phyloP scores from a whole-genome alignment of 345 rosid genomes.

The Lepidium sativum region DNA sequence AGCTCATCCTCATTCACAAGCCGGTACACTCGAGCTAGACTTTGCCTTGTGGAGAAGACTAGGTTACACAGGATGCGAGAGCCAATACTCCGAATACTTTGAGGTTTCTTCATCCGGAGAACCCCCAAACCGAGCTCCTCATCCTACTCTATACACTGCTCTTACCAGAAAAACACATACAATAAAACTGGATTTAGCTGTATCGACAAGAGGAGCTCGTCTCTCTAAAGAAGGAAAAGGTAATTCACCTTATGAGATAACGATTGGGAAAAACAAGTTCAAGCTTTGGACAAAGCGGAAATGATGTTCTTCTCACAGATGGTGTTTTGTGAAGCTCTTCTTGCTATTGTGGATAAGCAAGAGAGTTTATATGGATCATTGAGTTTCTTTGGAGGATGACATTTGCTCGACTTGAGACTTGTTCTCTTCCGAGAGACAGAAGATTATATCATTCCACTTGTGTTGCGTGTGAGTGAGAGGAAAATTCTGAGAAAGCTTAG shows the following conservation, averaged over 20 bases:
- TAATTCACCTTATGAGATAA: constrained; percentile 26
- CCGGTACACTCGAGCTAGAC: constrained; percentile 55
- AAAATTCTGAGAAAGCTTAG: constrained; percentile 62
- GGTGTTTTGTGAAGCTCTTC: constrained; percentile 58
- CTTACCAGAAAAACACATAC: constrained; percentile 47
- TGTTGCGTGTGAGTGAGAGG: constrained; percentile 64
- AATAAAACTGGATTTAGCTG: constrained; percentile 39
- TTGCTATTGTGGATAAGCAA: constrained; percentile 53
- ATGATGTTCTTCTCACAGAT: constrained; percentile 45
- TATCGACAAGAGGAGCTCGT: constrained; percentile 26
- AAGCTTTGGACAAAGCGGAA: constrained; percentile 19
- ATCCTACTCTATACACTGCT: constrained; percentile 46
- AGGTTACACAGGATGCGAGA: constrained; percentile 51
- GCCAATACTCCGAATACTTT: constrained; percentile 63
- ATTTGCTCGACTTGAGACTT: constrained; percentile 32
- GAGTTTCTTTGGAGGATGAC: constrained; percentile 38
- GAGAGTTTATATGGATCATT: constrained; percentile 46
- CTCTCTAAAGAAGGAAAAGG: not conserved
- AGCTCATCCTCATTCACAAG: constrained; percentile 47
- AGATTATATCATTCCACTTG: constrained; percentile 59
- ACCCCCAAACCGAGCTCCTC: constrained; percentile 74
- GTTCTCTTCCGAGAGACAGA: constrained; percentile 35
- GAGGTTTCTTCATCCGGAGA: constrained; percentile 66
- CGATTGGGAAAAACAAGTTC: constrained; percentile 28
- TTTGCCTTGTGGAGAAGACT: constrained; percentile 67